These are phyloP conservation scores for Dicorynia guianensis DNA, from an alignment of 306 rosid genomes.

Conservation along the genomic window DNA sequence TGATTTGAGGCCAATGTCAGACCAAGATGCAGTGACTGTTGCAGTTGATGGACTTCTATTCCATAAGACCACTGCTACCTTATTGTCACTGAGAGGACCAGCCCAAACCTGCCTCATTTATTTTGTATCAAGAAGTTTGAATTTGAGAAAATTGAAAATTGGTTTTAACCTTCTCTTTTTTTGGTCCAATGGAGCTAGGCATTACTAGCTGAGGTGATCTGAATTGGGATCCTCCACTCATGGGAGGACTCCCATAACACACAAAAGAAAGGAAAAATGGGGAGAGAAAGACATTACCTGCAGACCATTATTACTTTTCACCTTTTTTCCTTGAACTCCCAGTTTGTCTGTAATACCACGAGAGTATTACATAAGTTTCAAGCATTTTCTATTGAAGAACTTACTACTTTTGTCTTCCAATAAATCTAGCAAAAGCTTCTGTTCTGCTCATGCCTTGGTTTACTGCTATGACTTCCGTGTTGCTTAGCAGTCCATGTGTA, in stretches of 20 bases:
- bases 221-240: too few species aligned
- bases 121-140: slow-evolving; percentile 10
- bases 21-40: slow-evolving; percentile 63
- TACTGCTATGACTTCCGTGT: slow-evolving; percentile 73
- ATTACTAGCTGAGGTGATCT: too few species aligned
- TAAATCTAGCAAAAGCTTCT: neutral
- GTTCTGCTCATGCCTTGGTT: slow-evolving; percentile 63
- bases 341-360: slow-evolving; percentile 53
- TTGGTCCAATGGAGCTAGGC: too few species aligned
- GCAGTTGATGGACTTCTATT: slow-evolving; percentile 66
- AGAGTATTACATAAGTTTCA: neutral
- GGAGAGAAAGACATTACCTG: slow-evolving; percentile 55
- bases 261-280: too few species aligned
- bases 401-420: neutral
- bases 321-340: slow-evolving; percentile 79
- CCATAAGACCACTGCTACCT: slow-evolving; percentile 66
- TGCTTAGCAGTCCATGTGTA: slow-evolving; percentile 60
- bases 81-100: slow-evolving; percentile 64
- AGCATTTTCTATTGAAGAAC: neutral
- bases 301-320: slow-evolving; percentile 53
- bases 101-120: slow-evolving; percentile 70
- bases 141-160: neutral
- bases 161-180: too few species aligned
- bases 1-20: slow-evolving; percentile 60
- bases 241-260: too few species aligned